These are phyloP conservation scores for Phytopythium boreale DNA, from an alignment of 352 stramenopile species.

Conservation along the genomic window DNA sequence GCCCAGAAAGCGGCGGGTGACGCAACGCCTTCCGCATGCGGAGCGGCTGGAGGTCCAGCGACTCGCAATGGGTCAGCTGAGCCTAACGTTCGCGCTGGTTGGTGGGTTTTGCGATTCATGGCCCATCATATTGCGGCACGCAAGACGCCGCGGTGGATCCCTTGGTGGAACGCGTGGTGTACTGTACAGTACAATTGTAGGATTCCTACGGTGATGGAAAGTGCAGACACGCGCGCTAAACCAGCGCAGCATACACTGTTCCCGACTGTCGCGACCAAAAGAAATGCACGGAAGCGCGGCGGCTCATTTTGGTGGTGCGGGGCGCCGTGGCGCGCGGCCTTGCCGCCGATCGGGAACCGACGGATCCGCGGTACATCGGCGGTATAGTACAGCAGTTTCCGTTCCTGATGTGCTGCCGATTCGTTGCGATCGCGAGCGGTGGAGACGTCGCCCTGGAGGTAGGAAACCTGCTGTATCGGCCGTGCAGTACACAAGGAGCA, in stretches of 20 bases:
- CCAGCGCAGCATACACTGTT: not conserved
- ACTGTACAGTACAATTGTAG: not conserved
- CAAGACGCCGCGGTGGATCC: not conserved
- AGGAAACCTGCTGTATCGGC: too few relatives aligned
- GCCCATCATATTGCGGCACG: not conserved
- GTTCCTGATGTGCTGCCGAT: not conserved
- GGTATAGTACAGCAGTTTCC: not conserved
- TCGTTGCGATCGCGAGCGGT: not conserved
- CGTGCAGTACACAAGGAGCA: too few relatives aligned
- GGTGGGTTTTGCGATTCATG: not conserved
- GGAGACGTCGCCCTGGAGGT: too few relatives aligned
- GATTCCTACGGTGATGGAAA: not conserved
- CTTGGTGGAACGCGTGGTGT: not conserved
- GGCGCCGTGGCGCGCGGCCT: not conserved
- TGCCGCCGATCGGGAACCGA: not conserved
- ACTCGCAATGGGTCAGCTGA: not conserved
- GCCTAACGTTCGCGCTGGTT: not conserved
- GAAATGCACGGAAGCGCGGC: not conserved
- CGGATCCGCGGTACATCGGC: not conserved
- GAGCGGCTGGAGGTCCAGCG: not conserved
- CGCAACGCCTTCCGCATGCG: not conserved
- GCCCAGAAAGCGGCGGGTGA: not conserved
- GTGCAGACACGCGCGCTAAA: not conserved
- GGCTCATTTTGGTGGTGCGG: slow-evolving; percentile 1
- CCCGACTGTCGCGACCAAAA: not conserved